Evolutionary conservation across 371 early-diverging fungal species (phyloP), one percentile per base, ranked within the genome.

Genomic region (Ecytonucleospora hepatopenaei): DNA sequence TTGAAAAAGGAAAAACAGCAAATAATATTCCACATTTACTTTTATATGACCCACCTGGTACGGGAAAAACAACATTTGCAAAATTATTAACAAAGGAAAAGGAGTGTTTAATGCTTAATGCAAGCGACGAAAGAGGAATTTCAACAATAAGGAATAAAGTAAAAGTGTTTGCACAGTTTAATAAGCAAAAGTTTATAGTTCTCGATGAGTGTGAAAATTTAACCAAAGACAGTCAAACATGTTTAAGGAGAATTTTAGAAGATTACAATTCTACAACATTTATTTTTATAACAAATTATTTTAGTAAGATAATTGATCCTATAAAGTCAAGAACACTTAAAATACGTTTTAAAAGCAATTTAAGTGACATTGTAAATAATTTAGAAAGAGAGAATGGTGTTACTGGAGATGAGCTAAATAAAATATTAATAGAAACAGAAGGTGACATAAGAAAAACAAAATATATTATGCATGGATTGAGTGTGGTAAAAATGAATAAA

Each of bases 41-140:
- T 32, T 92, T 98, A 75, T 92, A 94, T 82, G 99, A 97, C 2
- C 95, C 96, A 55, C 93, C 99, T 32, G 97, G 97, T 2, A 84
- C 94, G 1, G 99, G 99, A 72, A 98, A 98, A 81, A 97, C 99
- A 0, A 89, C 92, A 0, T 91, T 93, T 1, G 92, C 95, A 66
- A 82, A 94, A 49, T 90, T 96, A 0, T 81, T 94, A 49, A 12
- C 40, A 12, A 8, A 40, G n/a, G n/a, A 40, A 40, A 12, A 40
- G 8, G 84, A 89, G n/a, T 49, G 64, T 33, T 75, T 92, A 51
- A 71, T 74, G 54, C 66, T 80, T 5, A 80, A 80, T 68, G 80
- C 78, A 1, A 69, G 70, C 34, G 77, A 77, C 48, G 80, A 80
- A 33, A 34, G 80, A 67, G 80, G 77, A 54, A 80, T 80, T 40